phyloP scores from a whole-genome alignment of 2,329 filamentous ascomycete species.

The Stemphylium beticola region DNA sequence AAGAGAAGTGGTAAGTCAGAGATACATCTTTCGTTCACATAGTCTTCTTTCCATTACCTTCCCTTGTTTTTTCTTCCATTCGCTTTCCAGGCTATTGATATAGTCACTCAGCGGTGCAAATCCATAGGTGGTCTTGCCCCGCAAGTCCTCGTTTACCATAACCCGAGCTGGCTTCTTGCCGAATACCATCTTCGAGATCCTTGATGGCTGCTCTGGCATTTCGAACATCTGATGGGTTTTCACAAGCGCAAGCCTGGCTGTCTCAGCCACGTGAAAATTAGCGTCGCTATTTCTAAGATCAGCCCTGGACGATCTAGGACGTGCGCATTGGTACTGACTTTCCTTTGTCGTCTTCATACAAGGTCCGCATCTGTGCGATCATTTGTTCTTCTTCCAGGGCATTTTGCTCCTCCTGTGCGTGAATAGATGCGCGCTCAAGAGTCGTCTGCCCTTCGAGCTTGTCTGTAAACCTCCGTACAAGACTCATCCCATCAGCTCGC shows the following conservation, averaged over 20 bases:
- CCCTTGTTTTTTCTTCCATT: constrained; percentile 9
- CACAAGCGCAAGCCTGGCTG: background rate
- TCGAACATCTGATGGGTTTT: background rate
- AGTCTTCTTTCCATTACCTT: constrained; percentile 1
- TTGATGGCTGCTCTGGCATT: background rate
- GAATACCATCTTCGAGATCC: background rate
- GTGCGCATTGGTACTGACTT: background rate
- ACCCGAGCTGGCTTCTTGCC: background rate
- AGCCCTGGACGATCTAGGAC: background rate
- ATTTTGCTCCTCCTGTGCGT: background rate
- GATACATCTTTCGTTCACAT: background rate
- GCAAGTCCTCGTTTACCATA: background rate
- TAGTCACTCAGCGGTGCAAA: constrained; percentile 1
- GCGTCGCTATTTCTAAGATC: background rate
- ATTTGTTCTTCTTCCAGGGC: background rate
- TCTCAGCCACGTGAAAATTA: background rate
- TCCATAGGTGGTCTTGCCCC: background rate
- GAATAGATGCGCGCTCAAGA: background rate
- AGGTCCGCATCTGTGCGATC: background rate
- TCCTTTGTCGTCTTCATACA: background rate
- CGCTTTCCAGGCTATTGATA: background rate
- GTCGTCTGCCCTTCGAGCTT: constrained; percentile 4
- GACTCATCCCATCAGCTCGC: background rate
- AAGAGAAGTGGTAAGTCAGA: background rate
- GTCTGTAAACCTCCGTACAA: constrained; percentile 8